Conservation (phyloP, 108 stramenopile species). For the Parietichytrium sp. region DNA sequence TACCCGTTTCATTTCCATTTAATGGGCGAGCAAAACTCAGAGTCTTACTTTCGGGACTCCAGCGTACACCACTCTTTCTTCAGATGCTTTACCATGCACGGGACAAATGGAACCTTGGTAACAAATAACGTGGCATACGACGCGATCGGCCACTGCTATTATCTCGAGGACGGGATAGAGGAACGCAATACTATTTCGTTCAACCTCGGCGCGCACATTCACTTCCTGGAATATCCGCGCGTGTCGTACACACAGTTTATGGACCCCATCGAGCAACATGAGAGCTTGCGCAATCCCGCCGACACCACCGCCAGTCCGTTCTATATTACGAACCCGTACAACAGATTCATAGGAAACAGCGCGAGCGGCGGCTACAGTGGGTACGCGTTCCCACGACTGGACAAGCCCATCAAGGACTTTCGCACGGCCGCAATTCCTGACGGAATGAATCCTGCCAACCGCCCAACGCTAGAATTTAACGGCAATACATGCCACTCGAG, state of each 20-base stretch:
- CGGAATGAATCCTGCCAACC: background rate
- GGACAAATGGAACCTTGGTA: conserved; percentile 45
- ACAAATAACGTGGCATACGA: conserved; percentile 60
- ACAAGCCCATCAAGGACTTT: background rate
- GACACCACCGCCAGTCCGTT: background rate
- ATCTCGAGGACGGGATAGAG: conserved; percentile 64
- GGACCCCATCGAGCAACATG: background rate
- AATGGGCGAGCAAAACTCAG: conserved; percentile 45
- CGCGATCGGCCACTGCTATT: conserved; percentile 60
- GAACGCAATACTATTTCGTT: conserved; percentile 52
- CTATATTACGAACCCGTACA: background rate
- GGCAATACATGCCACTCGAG: background rate
- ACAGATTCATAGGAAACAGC: background rate
- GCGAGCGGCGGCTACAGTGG: conserved; percentile 3
- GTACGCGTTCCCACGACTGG: background rate
- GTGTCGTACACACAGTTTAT: background rate
- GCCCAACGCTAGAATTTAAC: background rate
- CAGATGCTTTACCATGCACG: conserved; percentile 62
- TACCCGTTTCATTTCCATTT: conserved; percentile 62
- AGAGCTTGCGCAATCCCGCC: background rate
- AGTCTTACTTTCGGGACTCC: conserved; percentile 55
- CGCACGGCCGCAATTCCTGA: background rate
- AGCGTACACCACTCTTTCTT: conserved; percentile 55
- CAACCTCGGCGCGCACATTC: conserved; percentile 64
- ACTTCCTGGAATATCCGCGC: conserved; percentile 44